A percentile compares a stretch with the other conserved stretches of the same genome.
phyloP scores from a whole-genome alignment of 2,329 filamentous ascomycete genomes.

The Ophiostoma piceae region DNA sequence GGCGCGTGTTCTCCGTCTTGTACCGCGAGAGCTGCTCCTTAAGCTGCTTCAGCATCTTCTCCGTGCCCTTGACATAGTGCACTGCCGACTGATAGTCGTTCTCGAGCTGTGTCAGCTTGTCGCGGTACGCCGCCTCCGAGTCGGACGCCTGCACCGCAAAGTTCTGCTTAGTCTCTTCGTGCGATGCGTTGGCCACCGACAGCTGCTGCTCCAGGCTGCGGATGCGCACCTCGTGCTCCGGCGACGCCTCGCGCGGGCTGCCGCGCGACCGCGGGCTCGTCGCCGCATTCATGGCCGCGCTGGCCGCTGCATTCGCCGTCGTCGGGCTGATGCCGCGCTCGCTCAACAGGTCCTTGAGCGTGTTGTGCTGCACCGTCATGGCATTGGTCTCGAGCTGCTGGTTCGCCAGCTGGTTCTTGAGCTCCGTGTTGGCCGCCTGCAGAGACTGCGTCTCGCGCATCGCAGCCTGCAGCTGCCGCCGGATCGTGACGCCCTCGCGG shows the following conservation, averaged over 20 bases:
- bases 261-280: constrained; percentile 67
- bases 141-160: constrained; percentile 79
- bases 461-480: constrained; percentile 80
- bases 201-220: constrained; percentile 87
- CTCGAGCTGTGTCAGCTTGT: constrained; percentile 88
- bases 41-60: constrained; percentile 98
- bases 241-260: constrained; percentile 70
- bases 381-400: constrained; percentile 94
- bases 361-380: constrained; percentile 83
- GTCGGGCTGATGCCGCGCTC: constrained; percentile 83
- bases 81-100: constrained; percentile 97
- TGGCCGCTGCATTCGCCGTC: constrained; percentile 40
- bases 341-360: constrained; percentile 83
- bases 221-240: constrained; percentile 62
- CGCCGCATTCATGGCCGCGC: neutral
- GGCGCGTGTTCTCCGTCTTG: constrained; percentile 75
- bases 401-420: constrained; percentile 75
- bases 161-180: constrained; percentile 75
- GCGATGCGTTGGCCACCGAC: constrained; percentile 66
- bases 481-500: constrained; percentile 81
- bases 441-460: constrained; percentile 79
- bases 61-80: constrained; percentile 95
- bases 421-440: constrained; percentile 71
- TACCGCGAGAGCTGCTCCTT: constrained; percentile 94
- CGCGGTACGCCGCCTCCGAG: constrained; percentile 81